Conservation (phyloP, 768 basidiomycete genomes). For the Boletales sp. region DNA sequence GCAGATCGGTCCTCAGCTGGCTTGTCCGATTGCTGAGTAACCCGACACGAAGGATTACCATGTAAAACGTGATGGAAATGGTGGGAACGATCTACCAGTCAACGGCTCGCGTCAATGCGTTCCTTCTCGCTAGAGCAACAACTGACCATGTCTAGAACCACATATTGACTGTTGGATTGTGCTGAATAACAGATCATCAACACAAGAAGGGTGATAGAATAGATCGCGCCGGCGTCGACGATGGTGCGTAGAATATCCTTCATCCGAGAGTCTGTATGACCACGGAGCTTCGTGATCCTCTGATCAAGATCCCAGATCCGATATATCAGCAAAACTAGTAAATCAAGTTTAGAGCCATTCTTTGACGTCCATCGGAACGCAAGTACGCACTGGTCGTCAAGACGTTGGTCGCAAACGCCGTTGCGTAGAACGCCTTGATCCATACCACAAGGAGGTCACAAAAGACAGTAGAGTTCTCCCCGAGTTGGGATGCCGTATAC, state of each 20-base stretch:
- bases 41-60: constrained; percentile 8
- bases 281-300: neutral
- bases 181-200: neutral
- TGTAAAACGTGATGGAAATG: constrained; percentile 15
- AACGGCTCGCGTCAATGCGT: neutral
- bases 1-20: neutral
- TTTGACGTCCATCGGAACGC: neutral
- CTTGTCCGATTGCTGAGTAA: neutral
- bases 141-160: constrained; percentile 11
- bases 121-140: neutral
- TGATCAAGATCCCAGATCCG: constrained; percentile 9
- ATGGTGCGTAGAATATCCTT: neutral
- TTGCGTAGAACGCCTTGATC: constrained; percentile 7
- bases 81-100: constrained; percentile 1
- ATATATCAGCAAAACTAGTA: neutral
- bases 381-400: constrained; percentile 7
- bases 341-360: neutral
- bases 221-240: constrained; percentile 8
- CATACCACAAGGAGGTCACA: neutral
- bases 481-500: neutral
- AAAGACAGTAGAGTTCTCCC: neutral
- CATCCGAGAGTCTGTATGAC: neutral
- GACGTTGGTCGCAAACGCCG: constrained; percentile 5
- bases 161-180: constrained; percentile 5
- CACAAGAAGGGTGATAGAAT: constrained; percentile 6